Conservation (phyloP, 2,329 filamentous ascomycete genomes). For the Botrytis byssoidea region DNA sequence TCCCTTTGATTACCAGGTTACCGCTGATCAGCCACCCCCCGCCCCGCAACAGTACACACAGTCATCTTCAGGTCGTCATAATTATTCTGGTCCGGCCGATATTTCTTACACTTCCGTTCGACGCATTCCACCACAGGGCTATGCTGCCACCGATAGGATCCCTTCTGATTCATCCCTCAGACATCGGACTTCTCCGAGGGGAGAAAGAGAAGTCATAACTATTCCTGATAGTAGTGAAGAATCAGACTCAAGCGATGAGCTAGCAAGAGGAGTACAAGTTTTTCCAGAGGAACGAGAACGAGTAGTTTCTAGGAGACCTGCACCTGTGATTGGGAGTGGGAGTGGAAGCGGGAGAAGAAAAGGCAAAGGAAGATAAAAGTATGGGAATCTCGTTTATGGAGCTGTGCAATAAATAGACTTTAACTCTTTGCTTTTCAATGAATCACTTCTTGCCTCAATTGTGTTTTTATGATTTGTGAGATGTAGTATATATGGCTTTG, state of each 20-base stretch:
- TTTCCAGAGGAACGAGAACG: slow-evolving; percentile 30
- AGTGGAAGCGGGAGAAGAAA: slow-evolving; percentile 28
- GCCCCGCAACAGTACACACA: slow-evolving; percentile 39
- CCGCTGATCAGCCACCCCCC: slow-evolving; percentile 32
- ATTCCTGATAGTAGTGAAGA: slow-evolving; percentile 25
- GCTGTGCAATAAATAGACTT: neutral
- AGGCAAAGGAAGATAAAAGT: slow-evolving; percentile 27
- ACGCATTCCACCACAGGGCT: slow-evolving; percentile 29
- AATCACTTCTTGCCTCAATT: neutral
- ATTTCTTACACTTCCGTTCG: slow-evolving; percentile 38
- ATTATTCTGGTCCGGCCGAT: slow-evolving; percentile 40
- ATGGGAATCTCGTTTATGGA: neutral
- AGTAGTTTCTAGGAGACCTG: slow-evolving; percentile 27
- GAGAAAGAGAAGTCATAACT: slow-evolving; percentile 26
- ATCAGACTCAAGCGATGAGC: slow-evolving; percentile 33
- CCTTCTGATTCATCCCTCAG: slow-evolving; percentile 30
- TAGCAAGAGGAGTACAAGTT: slow-evolving; percentile 36
- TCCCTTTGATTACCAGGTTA: slow-evolving; percentile 43
- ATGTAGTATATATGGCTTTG: neutral
- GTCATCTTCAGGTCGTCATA: slow-evolving; percentile 34
- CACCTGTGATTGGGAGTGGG: slow-evolving; percentile 23
- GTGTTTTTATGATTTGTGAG: neutral
- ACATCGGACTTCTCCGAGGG: slow-evolving; percentile 24
- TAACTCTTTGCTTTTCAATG: neutral
- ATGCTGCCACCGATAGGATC: slow-evolving; percentile 28